Base-by-base conservation (phyloP, 805 yeast species). In the Candida palmyrensis region DNA sequence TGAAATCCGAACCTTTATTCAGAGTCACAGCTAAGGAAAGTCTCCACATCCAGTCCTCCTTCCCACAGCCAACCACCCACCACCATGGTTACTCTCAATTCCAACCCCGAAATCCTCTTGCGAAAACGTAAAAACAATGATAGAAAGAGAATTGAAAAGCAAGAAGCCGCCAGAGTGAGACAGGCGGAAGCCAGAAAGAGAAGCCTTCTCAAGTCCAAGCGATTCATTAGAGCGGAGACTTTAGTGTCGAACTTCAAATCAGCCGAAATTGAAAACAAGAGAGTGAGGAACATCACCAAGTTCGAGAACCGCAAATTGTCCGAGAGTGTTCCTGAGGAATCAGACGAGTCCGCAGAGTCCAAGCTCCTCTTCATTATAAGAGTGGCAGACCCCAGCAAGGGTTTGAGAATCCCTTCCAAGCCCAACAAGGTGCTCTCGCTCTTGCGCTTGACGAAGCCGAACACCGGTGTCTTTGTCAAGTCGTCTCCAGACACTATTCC, bases 41-140 rank as follows among this genome's bases (percentile, higher is more conserved):
- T n/a, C n/a, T n/a, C n/a, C n/a, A n/a, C n/a, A n/a, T n/a, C n/a
- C n/a, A n/a, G n/a, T n/a, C n/a, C n/a, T n/a, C n/a, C n/a, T n/a
- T n/a, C n/a, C n/a, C n/a, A n/a, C n/a, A n/a, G n/a, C n/a, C n/a
- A n/a, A n/a, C n/a, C n/a, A n/a, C n/a, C n/a, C n/a, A 18, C 15
- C n/a, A 39, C 32, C 24, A 64, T 66, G 71, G 70, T 66, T 28
- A 61, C 75, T 32, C 61, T 77, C 33, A 76, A 80, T 53, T 70
- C 82, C 17, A 82, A 79, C 51, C 90, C 92, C 24, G 92, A 84
- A 56, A 70, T 84, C 36, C 74, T 84, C 45, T 69, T 84, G 41
- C 77, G 79, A 51, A 84, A 83, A 66, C 77, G 94, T 62, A 84
- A 82, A 65, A 75, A 81, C 51, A 82, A 81, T 39, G 90, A 83